A percentile compares a stretch with the other conserved stretches of the same genome.
Evolutionary conservation across 345 rosid genomes (phyloP).

Genomic region (Pugionium dolabratum): DNA sequence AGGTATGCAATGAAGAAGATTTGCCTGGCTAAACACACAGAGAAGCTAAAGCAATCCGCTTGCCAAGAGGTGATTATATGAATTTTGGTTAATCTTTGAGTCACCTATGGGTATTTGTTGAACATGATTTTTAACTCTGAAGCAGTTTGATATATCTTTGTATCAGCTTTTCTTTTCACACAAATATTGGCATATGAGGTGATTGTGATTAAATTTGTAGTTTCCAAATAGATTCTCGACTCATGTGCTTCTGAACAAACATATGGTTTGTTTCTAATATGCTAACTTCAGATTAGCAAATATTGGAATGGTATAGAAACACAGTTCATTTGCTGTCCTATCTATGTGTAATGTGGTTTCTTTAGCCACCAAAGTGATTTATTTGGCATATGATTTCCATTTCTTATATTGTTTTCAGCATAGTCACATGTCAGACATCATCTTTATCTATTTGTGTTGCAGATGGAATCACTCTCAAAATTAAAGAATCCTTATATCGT

Average conservation of each 20-base stretch:
- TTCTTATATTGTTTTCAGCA: too few species aligned
- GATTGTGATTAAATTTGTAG: too few species aligned
- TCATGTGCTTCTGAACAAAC: too few species aligned
- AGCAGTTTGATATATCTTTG: not conserved
- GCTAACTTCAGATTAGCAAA: too few species aligned
- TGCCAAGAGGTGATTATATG: slow-evolving; percentile 74
- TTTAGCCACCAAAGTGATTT: not conserved
- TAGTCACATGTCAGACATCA: not conserved
- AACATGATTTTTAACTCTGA: not conserved
- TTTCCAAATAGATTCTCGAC: too few species aligned
- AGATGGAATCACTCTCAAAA: slow-evolving; percentile 79
- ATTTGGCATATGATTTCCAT: not conserved
- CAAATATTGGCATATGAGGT: not conserved
- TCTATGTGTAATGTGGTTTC: too few species aligned
- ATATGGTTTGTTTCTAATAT: too few species aligned
- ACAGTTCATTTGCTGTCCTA: too few species aligned
- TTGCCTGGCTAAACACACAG: slow-evolving; percentile 84
- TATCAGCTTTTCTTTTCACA: not conserved
- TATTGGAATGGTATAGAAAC: too few species aligned
- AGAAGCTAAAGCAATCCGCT: slow-evolving; percentile 82
- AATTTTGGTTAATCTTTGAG: not conserved
- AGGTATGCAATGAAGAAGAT: slow-evolving; percentile 96
- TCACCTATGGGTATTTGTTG: slow-evolving; percentile 10
- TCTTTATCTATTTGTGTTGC: slow-evolving; percentile 39
- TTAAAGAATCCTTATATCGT: slow-evolving; percentile 78